These are phyloP conservation scores for Steccherinum ochraceum DNA, from an alignment of 768 basidiomycete species.

Conservation along the genomic window DNA sequence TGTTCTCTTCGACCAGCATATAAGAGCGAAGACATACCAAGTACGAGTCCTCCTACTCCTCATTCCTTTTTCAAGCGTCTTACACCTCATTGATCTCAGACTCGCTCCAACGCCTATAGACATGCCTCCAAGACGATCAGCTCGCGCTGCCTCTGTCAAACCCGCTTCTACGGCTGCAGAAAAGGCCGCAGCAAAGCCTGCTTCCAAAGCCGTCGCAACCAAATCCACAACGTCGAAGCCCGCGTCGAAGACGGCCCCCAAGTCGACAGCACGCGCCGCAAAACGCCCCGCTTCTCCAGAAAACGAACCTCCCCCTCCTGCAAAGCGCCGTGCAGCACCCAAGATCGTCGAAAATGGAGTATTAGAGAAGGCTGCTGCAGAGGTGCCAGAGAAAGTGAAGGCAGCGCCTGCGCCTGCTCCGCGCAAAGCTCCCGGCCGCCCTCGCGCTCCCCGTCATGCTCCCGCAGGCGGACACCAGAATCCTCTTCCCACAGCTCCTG, in stretches of 20 bases:
- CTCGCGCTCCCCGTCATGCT: not conserved
- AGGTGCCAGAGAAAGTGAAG: slow-evolving; percentile 3
- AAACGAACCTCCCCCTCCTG: slow-evolving; percentile 11
- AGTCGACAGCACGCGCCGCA: slow-evolving; percentile 1
- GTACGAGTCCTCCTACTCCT: not conserved
- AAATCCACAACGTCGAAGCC: slow-evolving; percentile 9
- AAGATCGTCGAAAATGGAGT: slow-evolving; percentile 8
- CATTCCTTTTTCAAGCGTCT: too few species aligned
- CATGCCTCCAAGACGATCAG: slow-evolving; percentile 20
- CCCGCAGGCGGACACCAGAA: slow-evolving; percentile 53
- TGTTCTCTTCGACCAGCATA: not conserved
- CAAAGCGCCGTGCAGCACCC: slow-evolving; percentile 13
- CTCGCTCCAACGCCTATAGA: not conserved
- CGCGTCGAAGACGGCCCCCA: slow-evolving; percentile 3
- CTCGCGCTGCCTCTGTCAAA: slow-evolving; percentile 11
- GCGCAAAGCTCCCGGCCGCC: slow-evolving; percentile 1
- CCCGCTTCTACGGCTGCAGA: slow-evolving; percentile 2
- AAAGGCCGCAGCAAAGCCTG: slow-evolving; percentile 10
- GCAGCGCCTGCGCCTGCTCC: slow-evolving; percentile 2
- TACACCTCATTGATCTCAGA: not conserved
- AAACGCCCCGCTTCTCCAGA: slow-evolving; percentile 14
- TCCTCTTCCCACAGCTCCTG: slow-evolving; percentile 52
- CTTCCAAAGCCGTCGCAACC: slow-evolving; percentile 7
- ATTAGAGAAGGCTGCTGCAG: not conserved
- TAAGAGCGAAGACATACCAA: not conserved